A percentile compares a stretch with the other conserved stretches of the same genome.
These are phyloP conservation scores for Herpetospermum pedunculosum DNA, from an alignment of 306 rosid species.

Conservation along the genomic window DNA sequence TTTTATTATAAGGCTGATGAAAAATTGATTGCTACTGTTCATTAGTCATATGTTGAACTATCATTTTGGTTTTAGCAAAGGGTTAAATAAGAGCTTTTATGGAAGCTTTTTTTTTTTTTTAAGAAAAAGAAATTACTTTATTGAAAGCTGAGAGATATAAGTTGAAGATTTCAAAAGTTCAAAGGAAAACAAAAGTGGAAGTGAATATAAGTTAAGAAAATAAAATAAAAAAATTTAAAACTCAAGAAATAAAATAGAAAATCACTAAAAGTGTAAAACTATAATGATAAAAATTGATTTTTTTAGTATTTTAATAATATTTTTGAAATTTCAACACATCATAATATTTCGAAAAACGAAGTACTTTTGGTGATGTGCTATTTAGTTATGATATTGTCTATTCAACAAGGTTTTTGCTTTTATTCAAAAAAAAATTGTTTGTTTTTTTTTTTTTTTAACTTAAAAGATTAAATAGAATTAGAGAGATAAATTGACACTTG, in stretches of 20 bases:
- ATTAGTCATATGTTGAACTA: neutral
- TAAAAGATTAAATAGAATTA: too few species aligned
- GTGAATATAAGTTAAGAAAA: too few species aligned
- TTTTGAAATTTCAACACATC: neutral
- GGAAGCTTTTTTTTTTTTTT: neutral
- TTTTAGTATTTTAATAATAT: neutral
- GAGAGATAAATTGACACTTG: too few species aligned
- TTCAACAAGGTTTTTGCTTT: neutral
- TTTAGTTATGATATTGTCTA: neutral
- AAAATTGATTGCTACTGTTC: neutral
- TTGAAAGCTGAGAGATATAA: neutral
- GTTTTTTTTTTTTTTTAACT: too few species aligned
- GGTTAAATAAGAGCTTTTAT: neutral
- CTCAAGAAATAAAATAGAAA: too few species aligned
- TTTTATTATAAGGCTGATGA: neutral
- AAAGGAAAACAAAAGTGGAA: neutral
- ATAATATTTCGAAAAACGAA: neutral
- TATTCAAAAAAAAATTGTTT: too few species aligned
- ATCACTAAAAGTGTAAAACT: neutral
- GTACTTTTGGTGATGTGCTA: neutral
- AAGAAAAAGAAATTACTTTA: neutral
- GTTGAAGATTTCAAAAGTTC: neutral
- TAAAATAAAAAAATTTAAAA: neutral
- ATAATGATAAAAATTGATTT: neutral
- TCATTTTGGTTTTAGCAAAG: neutral